phyloP scores from a whole-genome alignment of 2,329 filamentous ascomycete genomes.

The Talaromyces rugulosus region DNA sequence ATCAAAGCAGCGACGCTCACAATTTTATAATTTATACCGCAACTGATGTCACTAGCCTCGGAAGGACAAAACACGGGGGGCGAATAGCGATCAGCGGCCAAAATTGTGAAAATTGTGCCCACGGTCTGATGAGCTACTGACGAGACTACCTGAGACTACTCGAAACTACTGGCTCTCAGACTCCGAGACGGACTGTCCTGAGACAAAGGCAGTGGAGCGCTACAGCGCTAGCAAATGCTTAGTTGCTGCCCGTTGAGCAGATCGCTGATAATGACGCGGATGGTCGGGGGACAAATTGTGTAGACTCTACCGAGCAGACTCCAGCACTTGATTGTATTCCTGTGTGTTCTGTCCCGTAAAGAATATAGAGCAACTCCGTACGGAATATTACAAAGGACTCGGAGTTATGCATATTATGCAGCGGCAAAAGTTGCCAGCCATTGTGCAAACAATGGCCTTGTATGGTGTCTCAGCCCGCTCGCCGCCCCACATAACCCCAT shows the following conservation, averaged over 20 bases:
- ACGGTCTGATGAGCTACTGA: neutral
- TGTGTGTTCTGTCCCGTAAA: too few relatives aligned
- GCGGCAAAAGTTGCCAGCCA: too few relatives aligned
- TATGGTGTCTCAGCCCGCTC: neutral
- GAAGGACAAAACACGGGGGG: neutral
- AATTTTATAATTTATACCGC: too few relatives aligned
- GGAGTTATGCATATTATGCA: too few relatives aligned
- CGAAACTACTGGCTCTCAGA: neutral
- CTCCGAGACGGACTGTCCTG: neutral
- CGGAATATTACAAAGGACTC: too few relatives aligned
- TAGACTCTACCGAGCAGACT: too few relatives aligned
- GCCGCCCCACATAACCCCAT: neutral
- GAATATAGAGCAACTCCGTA: too few relatives aligned
- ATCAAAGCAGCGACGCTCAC: too few relatives aligned
- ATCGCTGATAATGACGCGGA: neutral
- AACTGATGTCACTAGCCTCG: neutral
- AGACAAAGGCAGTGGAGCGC: neutral
- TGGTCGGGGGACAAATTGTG: too few relatives aligned
- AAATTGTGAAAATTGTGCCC: neutral
- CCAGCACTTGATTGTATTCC: too few relatives aligned
- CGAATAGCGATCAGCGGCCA: neutral
- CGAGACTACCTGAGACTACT: too few relatives aligned
- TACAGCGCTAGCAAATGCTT: neutral
- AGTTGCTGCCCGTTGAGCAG: neutral
- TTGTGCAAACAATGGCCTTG: too few relatives aligned